Base-by-base conservation (phyloP, 2,329 filamentous ascomycete species). In the Pseudogymnoascus sp. region DNA sequence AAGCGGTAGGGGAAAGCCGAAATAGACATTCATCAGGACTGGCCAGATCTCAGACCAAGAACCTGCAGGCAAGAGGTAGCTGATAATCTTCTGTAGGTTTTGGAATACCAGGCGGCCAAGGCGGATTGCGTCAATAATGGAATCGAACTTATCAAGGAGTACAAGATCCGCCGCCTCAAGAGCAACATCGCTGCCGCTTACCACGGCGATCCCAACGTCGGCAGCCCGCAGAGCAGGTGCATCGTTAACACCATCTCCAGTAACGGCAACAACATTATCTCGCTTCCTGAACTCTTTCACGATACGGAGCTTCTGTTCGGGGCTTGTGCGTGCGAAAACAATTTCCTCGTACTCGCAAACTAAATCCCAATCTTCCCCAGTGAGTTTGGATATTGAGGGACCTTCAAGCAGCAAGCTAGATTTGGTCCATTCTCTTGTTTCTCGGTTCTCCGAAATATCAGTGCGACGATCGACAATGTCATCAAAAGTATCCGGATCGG, bases 41-140 rank as follows among this genome's bases (percentile, higher is more conserved):
- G 81, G 81, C 79, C 80, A 82, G 64, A 84, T 82, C 67, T 84
- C 81, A 4, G 80, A 82, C 74, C 77, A 83, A 57, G 74, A 77
- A 37, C 81, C 81, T 0, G 81, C 81, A 0, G 79, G 80, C 0
- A 83, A 71, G 0, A 82, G 73, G 44, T 85, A 85, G 26, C 78
- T 76, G 62, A 85, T 82, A 0, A 81, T 69, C 78, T 92, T 92
- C 71, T 89, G 88, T 59, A 92, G 74, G 67, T 92, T 92, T 71
- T 91, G 86, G 73, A 89, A 92, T n/a, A 91, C 86, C 5, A 89
- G 82, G 11, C 88, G 81, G 0, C 88, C 88, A 63, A 87, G 90
- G 65, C 84, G 79, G 1, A 92, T 83, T 0, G 88, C 89, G 68
- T 88, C 82, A 4, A 91, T 84, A 33, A 92, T 82, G 1, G 85